phyloP scores from a whole-genome alignment of 192 early-diverging fungal genomes.

The Backusella sp. region DNA sequence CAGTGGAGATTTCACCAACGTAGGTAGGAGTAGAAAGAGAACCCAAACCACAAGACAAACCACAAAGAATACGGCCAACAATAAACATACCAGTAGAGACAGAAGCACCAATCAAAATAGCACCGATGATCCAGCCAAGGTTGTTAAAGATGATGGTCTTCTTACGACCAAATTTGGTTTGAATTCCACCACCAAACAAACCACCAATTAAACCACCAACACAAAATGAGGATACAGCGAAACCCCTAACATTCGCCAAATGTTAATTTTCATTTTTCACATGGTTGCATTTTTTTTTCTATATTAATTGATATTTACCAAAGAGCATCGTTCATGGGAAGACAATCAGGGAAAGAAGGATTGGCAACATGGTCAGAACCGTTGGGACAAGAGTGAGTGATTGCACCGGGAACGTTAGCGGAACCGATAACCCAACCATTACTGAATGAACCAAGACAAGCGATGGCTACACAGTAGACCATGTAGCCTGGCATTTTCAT shows the following conservation, averaged over 20 bases:
- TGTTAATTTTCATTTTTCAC: not conserved
- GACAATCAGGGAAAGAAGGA: slow-evolving; percentile 29
- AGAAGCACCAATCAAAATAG: slow-evolving; percentile 61
- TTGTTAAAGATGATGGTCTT: slow-evolving; percentile 65
- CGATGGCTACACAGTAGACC: slow-evolving; percentile 39
- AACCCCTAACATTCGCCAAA: slow-evolving; percentile 32
- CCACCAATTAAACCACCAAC: slow-evolving; percentile 58
- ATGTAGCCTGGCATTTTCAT: slow-evolving; percentile 38
- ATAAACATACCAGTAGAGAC: slow-evolving; percentile 59
- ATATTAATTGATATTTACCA: slow-evolving; percentile 12
- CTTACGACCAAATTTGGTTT: slow-evolving; percentile 46
- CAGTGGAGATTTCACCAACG: slow-evolving; percentile 77
- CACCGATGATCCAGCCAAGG: slow-evolving; percentile 65
- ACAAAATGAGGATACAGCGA: slow-evolving; percentile 47
- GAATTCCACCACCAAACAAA: slow-evolving; percentile 49
- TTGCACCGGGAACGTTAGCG: slow-evolving; percentile 42
- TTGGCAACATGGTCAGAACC: slow-evolving; percentile 2
- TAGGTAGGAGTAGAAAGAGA: slow-evolving; percentile 63
- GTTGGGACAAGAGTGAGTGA: slow-evolving; percentile 28
- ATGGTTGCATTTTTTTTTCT: not conserved
- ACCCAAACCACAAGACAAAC: slow-evolving; percentile 71
- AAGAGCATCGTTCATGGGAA: slow-evolving; percentile 32
- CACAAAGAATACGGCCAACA: slow-evolving; percentile 72
- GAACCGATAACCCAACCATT: slow-evolving; percentile 48
- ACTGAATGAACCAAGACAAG: slow-evolving; percentile 40